phyloP scores from a whole-genome alignment of 2,329 filamentous ascomycete species.

The Fusarium camptoceras region DNA sequence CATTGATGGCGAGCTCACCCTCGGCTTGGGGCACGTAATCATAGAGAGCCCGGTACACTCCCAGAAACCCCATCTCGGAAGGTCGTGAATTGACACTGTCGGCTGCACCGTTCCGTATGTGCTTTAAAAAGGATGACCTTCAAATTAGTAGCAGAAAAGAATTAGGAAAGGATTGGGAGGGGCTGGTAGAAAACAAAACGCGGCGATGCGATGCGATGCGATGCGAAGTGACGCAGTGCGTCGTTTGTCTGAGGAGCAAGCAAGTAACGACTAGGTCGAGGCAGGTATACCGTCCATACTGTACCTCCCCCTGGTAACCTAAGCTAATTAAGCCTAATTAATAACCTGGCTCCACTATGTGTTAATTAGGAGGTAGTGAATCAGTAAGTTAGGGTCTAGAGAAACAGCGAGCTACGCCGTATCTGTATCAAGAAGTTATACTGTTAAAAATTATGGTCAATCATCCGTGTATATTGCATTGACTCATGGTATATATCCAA shows the following conservation, averaged over 20 bases:
- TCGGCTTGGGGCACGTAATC: conserved; percentile 90
- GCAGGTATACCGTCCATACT: conserved; percentile 34
- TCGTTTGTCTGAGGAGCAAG: conserved; percentile 48
- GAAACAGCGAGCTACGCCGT: not conserved
- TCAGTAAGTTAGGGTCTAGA: not conserved
- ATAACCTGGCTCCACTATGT: conserved; percentile 9
- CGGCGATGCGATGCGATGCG: conserved; percentile 35
- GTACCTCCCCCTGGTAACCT: conserved; percentile 38
- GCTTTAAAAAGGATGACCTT: conserved; percentile 26
- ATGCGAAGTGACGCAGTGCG: conserved; percentile 49
- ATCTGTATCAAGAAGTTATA: not conserved
- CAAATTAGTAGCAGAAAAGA: conserved; percentile 12
- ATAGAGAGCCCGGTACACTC: conserved; percentile 90
- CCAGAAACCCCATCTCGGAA: conserved; percentile 84
- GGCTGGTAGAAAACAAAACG: conserved; percentile 20
- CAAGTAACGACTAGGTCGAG: conserved; percentile 31
- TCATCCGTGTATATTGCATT: not conserved
- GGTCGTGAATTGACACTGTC: conserved; percentile 34
- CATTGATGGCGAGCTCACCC: conserved; percentile 84
- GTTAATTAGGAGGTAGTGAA: conserved; percentile 1
- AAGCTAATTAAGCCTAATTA: conserved; percentile 19
- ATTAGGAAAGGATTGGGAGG: conserved; percentile 4
- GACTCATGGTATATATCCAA: not conserved
- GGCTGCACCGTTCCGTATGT: conserved; percentile 38
- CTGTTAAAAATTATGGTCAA: not conserved